A percentile compares a stretch with the other conserved stretches of the same genome.
Evolutionary conservation across 352 stramenopile genomes (phyloP).

Genomic region (Lagenidium giganteum): DNA sequence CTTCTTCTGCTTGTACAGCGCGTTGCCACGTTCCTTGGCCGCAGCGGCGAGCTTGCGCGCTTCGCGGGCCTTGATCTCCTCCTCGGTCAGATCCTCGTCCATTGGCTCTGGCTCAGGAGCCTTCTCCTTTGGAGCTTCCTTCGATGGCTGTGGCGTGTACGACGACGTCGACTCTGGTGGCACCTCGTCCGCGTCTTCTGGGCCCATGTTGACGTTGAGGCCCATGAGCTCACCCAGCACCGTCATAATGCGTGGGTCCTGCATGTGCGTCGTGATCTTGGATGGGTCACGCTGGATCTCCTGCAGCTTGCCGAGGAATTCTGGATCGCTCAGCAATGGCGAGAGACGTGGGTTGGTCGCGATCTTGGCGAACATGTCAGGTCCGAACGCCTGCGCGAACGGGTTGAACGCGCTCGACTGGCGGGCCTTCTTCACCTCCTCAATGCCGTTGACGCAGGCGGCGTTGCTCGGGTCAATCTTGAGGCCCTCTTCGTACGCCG

Average conservation of each 20-base stretch:
- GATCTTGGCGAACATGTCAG: constrained; percentile 95
- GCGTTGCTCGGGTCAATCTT: constrained; percentile 90
- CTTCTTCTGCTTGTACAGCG: constrained; percentile 97
- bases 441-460: constrained; percentile 89
- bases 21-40: constrained; percentile 95
- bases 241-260: constrained; percentile 84
- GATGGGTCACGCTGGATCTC: constrained; percentile 74
- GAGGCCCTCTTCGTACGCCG: constrained; percentile 85
- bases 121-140: constrained; percentile 24
- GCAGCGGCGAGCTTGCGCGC: constrained; percentile 74
- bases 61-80: constrained; percentile 64
- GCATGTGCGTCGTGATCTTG: constrained; percentile 73
- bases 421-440: constrained; percentile 90
- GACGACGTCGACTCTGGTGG: constrained; percentile 28
- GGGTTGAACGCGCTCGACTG: constrained; percentile 63
- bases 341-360: constrained; percentile 85
- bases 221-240: constrained; percentile 85
- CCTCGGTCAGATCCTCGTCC: constrained; percentile 83
- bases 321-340: constrained; percentile 88
- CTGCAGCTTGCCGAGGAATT: constrained; percentile 80
- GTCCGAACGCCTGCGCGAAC: constrained; percentile 89
- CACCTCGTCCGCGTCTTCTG: constrained; percentile 43
- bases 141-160: constrained; percentile 14
- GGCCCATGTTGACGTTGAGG: constrained; percentile 69
- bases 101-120: constrained; percentile 55